phyloP scores from a whole-genome alignment of 352 stramenopile species.

The Pythium myriotylum region DNA sequence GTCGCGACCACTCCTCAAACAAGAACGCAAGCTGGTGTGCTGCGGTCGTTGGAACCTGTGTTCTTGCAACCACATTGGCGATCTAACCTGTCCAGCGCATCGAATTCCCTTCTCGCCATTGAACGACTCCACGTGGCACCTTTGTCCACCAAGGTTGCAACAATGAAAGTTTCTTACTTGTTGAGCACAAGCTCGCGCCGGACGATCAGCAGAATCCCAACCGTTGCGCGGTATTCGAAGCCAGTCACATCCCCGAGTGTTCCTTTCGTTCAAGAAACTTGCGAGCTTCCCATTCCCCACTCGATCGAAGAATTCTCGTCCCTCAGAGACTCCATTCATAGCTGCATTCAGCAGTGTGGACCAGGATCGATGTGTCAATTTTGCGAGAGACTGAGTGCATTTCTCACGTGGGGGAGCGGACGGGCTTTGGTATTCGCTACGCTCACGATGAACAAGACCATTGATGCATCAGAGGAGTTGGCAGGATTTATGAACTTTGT shows the following conservation, averaged over 20 bases:
- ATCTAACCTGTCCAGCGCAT: not conserved
- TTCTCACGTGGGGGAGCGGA: not conserved
- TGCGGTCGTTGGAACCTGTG: not conserved
- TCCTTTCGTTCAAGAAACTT: too few relatives aligned
- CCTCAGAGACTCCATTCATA: not conserved
- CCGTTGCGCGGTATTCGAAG: not conserved
- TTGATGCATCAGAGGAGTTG: not conserved
- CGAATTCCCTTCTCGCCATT: not conserved
- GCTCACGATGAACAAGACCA: not conserved
- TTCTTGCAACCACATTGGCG: not conserved
- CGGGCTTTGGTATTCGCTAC: conserved; percentile 1
- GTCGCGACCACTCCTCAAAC: too few relatives aligned
- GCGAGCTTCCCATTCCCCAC: not conserved
- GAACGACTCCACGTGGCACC: not conserved
- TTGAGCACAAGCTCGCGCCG: not conserved
- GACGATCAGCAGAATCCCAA: not conserved
- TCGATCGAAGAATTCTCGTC: not conserved
- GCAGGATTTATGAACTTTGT: not conserved
- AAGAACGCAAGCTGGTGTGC: too few relatives aligned
- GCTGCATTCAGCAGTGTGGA: not conserved
- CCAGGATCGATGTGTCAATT: not conserved
- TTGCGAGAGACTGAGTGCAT: not conserved
- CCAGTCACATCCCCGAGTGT: too few relatives aligned
- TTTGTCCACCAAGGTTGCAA: not conserved
- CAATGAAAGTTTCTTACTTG: not conserved